Evolutionary conservation across 2,329 filamentous ascomycete species (phyloP).

Genomic region (Hypoxylon sp.): DNA sequence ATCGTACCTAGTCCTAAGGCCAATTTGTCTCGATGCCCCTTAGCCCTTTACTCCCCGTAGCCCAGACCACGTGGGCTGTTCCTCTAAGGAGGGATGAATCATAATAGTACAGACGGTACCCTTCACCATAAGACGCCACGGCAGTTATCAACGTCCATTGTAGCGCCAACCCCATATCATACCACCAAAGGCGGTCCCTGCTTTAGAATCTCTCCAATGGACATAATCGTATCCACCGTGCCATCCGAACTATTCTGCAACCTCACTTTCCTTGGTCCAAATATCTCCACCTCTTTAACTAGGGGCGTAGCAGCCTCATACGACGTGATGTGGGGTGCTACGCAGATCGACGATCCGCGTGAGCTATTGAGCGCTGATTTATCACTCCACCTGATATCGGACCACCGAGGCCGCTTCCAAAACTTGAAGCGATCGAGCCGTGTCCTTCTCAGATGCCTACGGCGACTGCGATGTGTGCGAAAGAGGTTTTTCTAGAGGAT

Average conservation of each 20-base stretch:
- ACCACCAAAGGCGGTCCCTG: constrained; percentile 31
- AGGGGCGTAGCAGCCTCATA: constrained; percentile 27
- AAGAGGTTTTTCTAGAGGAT: constrained; percentile 48
- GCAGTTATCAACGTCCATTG: neutral
- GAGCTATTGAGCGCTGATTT: constrained; percentile 19
- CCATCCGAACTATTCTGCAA: constrained; percentile 33
- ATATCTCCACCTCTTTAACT: constrained; percentile 33
- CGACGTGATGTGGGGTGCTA: constrained; percentile 31
- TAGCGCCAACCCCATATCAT: neutral
- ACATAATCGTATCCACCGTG: constrained; percentile 39
- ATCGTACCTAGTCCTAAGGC: constrained; percentile 2
- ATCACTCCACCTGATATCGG: constrained; percentile 39
- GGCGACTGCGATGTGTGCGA: constrained; percentile 39
- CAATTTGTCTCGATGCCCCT: constrained; percentile 21
- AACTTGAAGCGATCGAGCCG: constrained; percentile 43
- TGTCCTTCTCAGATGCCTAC: constrained; percentile 38
- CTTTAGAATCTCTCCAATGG: constrained; percentile 42
- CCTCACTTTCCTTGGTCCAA: constrained; percentile 39
- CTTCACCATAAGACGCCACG: neutral
- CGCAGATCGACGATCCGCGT: constrained; percentile 24
- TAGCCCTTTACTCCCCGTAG: constrained; percentile 21
- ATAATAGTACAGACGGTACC: constrained; percentile 12
- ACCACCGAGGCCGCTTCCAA: constrained; percentile 46
- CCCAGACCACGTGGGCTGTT: constrained; percentile 13
- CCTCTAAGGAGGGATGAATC: constrained; percentile 6